Conservation (phyloP, 177 flowering plant species). For the Telopea speciosissima region DNA sequence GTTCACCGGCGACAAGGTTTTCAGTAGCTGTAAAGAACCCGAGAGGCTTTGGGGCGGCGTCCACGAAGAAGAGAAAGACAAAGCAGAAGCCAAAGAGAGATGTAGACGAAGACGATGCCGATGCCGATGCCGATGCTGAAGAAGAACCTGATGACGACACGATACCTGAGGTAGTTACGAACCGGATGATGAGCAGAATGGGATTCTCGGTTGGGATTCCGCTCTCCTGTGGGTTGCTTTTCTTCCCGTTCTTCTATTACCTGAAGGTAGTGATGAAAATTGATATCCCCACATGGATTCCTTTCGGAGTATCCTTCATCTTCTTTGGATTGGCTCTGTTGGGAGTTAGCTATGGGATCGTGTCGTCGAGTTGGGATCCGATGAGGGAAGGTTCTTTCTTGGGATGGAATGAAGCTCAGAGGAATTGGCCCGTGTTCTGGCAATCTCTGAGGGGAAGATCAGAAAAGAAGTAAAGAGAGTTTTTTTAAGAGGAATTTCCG, state of each 20-base stretch:
- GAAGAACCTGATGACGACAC: slow-evolving; percentile 39
- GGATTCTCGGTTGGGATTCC: slow-evolving; percentile 81
- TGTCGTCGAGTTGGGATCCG: slow-evolving; percentile 98
- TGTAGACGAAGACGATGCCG: slow-evolving; percentile 29
- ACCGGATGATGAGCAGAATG: slow-evolving; percentile 80
- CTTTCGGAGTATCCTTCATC: slow-evolving; percentile 77
- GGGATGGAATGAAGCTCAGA: slow-evolving; percentile 92
- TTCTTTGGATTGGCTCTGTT: slow-evolving; percentile 88
- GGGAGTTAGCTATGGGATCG: slow-evolving; percentile 92
- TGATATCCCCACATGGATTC: slow-evolving; percentile 89
- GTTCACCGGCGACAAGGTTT: slow-evolving; percentile 1
- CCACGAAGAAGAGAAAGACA: slow-evolving; percentile 33
- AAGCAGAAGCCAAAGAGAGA: slow-evolving; percentile 22
- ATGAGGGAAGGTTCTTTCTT: slow-evolving; percentile 87
- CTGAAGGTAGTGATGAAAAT: slow-evolving; percentile 76
- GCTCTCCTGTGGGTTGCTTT: slow-evolving; percentile 56
- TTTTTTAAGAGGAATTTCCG: no score
- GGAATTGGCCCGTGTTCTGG: slow-evolving; percentile 98
- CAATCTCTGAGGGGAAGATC: slow-evolving; percentile 56
- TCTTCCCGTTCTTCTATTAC: slow-evolving; percentile 89
- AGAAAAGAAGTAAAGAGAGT: slow-evolving; percentile 19
- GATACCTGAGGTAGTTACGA: slow-evolving; percentile 87
- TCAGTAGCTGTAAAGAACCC: slow-evolving; percentile 53
- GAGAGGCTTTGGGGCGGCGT: slow-evolving; percentile 63
- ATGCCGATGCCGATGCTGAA: slow-evolving; percentile 31